Evolutionary conservation across 495 filamentous ascomycete genomes (phyloP), one percentile per base, ranked within the genome.

Genomic region (Hypoxylon trugodes): DNA sequence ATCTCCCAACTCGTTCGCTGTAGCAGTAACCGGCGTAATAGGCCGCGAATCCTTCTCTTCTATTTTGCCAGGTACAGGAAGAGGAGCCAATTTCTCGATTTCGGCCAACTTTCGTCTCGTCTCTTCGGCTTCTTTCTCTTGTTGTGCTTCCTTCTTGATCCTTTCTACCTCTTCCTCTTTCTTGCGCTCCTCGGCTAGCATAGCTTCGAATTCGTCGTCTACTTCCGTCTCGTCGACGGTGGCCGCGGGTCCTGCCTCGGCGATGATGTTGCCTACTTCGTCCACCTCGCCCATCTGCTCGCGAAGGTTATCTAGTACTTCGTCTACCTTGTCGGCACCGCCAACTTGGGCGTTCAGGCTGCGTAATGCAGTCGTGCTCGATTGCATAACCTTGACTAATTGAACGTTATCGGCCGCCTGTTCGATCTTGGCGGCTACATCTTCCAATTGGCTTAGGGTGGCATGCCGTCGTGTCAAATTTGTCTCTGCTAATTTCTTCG

Each of bases 251-350:
- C 76, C 78, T 24, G 71, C 77, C 66, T 93, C 90, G 19, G 86
- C 85, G 57, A 96, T 85, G 38, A 91, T 86, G 60, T 79, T 83
- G 45, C 87, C 86, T 19, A 98, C 83, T 76, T 96, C 96, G 66
- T 96, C 92, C 28, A 89, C 89, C 68, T 85, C 87, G 35, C 75
- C 81, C 86, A 93, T 96, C 78, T 96, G 87, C 58, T 95, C 88
- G 15, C 87, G 80, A 62, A 97, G 73, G 15, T 81, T 77, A 52
- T 91, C 89, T 8, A 96, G 81, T 4, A 94, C 85, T 58, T 84
- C 83, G 63, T 92, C 89, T 1, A 95, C 91, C 28, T 81, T 81
- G 66, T 93, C 89, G 1, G 82, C 83, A 6, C 90, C 90, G 24
- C 96, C 95, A 7, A 91, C 83, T 67, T 91, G 81, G 21, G 82